Base-by-base conservation (phyloP, 176 grass and related monocot genomes). In the Avena insularis region DNA sequence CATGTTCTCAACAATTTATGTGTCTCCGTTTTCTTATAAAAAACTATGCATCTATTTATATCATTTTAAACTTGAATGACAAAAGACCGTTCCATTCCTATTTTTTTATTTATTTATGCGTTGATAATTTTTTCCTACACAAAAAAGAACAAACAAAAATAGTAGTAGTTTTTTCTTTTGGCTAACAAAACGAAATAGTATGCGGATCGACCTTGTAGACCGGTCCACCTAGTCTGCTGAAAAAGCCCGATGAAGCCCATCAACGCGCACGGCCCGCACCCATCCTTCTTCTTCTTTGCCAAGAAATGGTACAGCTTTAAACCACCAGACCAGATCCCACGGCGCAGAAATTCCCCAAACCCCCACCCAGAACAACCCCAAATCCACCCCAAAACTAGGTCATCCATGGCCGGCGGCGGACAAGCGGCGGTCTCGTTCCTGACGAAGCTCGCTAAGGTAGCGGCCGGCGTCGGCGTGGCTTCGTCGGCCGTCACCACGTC, bases 401-500 rank as follows among this genome's bases (percentile, higher is more conserved):
- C 15, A 68, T 11, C 64, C 76, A 90, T 90, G 88, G 71, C 83
- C 5, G 84, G 88, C 79, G 91, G 87, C 62, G 91, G 91, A 46
- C 87, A 91, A 57, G 91, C 91, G 58, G 85, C 90, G 78, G 82
- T 82, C 56, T 90, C 92, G 19, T 84, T 97, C 48, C 91, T 97
- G 36, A 93, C 86, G 29, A 94, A 91, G 58, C 8, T 92, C 14
- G 87, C 87, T 7, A 82, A 86, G 80, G 89, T 82, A 65, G 95
- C 95, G 45, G 80, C 86, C 0, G 91, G 93, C 9, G 15, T 99
- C 5, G 97, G 92, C 23, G 43, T 77, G 43, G 70, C 89, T 38
- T 87, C 94, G 20, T 87, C 92, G 5, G 83, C 87, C 4, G 29
- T 90, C 33, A 87, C 80, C 57, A 63, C 94, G 5, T 90, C 92